phyloP scores from a whole-genome alignment of 305 asterid genomes.

The Solanum hybrid region DNA sequence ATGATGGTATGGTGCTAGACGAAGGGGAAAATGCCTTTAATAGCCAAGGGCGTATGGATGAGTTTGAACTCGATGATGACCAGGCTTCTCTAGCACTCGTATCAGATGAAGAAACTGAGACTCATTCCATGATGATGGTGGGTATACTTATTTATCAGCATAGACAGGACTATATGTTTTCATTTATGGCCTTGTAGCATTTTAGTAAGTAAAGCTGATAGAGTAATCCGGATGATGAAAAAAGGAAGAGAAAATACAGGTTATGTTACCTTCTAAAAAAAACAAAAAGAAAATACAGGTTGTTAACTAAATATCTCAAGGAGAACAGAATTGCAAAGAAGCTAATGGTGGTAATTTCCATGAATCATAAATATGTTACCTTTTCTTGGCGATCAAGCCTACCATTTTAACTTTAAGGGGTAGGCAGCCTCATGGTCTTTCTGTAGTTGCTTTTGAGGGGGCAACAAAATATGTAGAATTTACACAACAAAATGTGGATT shows the following conservation, averaged over 20 bases:
- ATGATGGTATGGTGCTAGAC: constrained; percentile 78
- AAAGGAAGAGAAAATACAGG: neutral
- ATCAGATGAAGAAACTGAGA: constrained; percentile 74
- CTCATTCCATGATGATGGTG: constrained; percentile 74
- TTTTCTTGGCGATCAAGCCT: neutral
- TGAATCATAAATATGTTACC: neutral
- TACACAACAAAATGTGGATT: neutral
- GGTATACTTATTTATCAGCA: constrained; percentile 11
- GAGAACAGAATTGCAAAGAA: neutral
- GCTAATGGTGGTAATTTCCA: neutral
- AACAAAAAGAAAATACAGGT: neutral
- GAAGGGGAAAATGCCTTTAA: constrained; percentile 36
- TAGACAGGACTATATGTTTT: neutral
- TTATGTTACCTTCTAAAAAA: neutral
- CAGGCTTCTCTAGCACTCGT: constrained; percentile 57
- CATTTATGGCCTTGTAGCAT: neutral
- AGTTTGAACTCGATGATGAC: constrained; percentile 66
- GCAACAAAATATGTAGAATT: neutral
- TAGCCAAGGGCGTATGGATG: constrained; percentile 30
- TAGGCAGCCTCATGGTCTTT: neutral
- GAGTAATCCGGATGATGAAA: neutral
- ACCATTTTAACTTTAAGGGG: neutral
- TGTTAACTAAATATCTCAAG: neutral
- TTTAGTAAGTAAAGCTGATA: neutral
- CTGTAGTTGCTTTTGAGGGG: neutral